Conservation (phyloP, 345 rosid genomes). For the Melastoma malabathricum region DNA sequence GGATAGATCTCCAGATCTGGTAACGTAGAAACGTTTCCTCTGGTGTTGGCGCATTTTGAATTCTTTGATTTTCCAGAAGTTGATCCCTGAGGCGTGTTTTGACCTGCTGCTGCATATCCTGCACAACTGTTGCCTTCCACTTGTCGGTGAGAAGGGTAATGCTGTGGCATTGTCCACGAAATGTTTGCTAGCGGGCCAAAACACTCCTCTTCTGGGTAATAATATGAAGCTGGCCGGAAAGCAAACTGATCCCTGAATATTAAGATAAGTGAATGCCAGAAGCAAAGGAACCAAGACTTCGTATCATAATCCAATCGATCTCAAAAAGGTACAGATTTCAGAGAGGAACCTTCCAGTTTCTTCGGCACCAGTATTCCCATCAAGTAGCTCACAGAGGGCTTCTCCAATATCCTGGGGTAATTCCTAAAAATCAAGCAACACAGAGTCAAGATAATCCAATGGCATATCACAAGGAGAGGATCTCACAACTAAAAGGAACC, state of each 20-base stretch:
- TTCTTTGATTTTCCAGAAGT: slow-evolving; percentile 34
- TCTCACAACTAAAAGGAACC: slow-evolving; percentile 26
- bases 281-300: slow-evolving; percentile 6
- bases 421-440: slow-evolving; percentile 36
- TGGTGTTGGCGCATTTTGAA: slow-evolving; percentile 12
- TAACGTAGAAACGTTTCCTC: slow-evolving; percentile 19
- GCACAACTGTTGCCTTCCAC: slow-evolving; percentile 40
- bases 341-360: slow-evolving; percentile 33
- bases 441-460: slow-evolving; percentile 1
- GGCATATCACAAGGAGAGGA: slow-evolving; percentile 4
- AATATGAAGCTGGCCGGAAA: slow-evolving; percentile 11
- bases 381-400: slow-evolving; percentile 85
- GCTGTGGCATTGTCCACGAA: slow-evolving; percentile 36
- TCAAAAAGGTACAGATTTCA: too few relatives aligned
- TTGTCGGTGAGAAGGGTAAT: slow-evolving; percentile 37
- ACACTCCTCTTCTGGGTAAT: slow-evolving; percentile 43
- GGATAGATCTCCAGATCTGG: slow-evolving; percentile 30
- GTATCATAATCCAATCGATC: too few relatives aligned
- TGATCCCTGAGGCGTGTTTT: slow-evolving; percentile 18
- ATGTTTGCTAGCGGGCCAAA: slow-evolving; percentile 19
- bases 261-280: slow-evolving; percentile 9
- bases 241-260: slow-evolving; percentile 39
- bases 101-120: slow-evolving; percentile 30
- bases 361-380: slow-evolving; percentile 37
- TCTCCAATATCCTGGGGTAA: slow-evolving; percentile 78